Evolutionary conservation across 1,284 basidiomycete species (phyloP), one percentile per base, ranked within the genome.

Genomic region (Boletus austroedulis): DNA sequence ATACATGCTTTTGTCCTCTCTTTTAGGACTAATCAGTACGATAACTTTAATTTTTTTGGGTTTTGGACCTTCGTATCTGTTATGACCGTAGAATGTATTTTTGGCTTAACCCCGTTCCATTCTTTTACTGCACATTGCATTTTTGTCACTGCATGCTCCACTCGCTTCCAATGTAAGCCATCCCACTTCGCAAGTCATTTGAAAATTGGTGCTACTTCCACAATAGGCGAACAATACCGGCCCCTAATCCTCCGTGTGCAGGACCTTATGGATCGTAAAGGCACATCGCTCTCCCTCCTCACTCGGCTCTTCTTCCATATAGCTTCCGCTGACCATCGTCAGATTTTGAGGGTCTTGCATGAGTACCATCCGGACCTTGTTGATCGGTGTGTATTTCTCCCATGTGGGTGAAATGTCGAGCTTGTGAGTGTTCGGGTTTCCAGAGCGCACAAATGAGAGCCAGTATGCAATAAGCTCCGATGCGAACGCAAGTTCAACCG

Each of bases 401-500:
- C 66, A 60, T 29, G 54, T 50, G 1, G 56, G 53, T 8, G 59
- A 67, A 59, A 52, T 57, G 15, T 49, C 50, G 1, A 57, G 31
- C 24, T 57, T 59, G 29, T 65, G 47, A 1, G 44, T 53, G 23
- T 61, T 67, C 23, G 56, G 55, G 21, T 64, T 57, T 17, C 56
- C 56, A n/a, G 50, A 19, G 24, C 55, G 52, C 43, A 61, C 64
- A 10, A 56, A 62, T 19, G 41, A 56, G 21, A 64, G 31, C 56
- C 56, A 56, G 48, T 63, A 59, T 8, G 50, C 58, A 23, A 50
- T 53, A n/a, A 58, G 29, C 44, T 64, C 68, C n/a, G 67, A 66
- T 26, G 50, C 52, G 23, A 64, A 67, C 29, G 47, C 58, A 31
- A 44, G 51, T 36, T 58, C 53, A 10, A 48, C 54, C 17, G 49